phyloP scores from a whole-genome alignment of 768 basidiomycete species.

The Hortiboletus flavorubellus region DNA sequence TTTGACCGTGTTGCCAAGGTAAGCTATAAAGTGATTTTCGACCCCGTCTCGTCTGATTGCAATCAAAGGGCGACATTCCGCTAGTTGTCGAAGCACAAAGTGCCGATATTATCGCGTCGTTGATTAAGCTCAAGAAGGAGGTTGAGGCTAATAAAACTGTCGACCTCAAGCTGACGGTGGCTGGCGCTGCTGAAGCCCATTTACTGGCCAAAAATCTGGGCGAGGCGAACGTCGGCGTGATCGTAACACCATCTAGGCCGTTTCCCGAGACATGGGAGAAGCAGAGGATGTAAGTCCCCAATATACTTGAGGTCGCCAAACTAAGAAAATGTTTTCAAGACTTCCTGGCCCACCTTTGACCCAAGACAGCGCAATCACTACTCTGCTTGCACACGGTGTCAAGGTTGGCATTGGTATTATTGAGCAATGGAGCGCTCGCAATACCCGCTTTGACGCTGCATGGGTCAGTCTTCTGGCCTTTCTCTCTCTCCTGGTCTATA shows the following conservation, averaged over 20 bases:
- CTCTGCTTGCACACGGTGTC: slow-evolving; percentile 65
- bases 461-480: slow-evolving; percentile 55
- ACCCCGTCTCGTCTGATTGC: not conserved
- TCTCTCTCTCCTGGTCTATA: slow-evolving; percentile 17
- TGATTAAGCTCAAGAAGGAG: slow-evolving; percentile 67
- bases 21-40: not conserved
- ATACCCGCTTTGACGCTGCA: slow-evolving; percentile 73
- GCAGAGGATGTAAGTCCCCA: slow-evolving; percentile 30
- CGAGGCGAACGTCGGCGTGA: slow-evolving; percentile 63
- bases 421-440: slow-evolving; percentile 70
- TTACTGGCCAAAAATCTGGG: slow-evolving; percentile 72
- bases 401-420: slow-evolving; percentile 66
- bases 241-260: slow-evolving; percentile 62
- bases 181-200: slow-evolving; percentile 68
- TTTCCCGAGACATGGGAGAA: slow-evolving; percentile 75
- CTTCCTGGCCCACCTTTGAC: slow-evolving; percentile 32
- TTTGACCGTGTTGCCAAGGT: slow-evolving; percentile 49
- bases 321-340: slow-evolving; percentile 17
- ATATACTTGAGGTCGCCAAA: not conserved
- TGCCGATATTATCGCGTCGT: slow-evolving; percentile 79
- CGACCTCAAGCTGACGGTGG: slow-evolving; percentile 55
- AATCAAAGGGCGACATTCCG: slow-evolving; percentile 58
- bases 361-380: slow-evolving; percentile 51
- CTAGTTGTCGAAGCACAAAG: slow-evolving; percentile 72
- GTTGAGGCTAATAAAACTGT: slow-evolving; percentile 46